Conservation (phyloP, 176 grass and related monocot species). For the Phragmites australis region DNA sequence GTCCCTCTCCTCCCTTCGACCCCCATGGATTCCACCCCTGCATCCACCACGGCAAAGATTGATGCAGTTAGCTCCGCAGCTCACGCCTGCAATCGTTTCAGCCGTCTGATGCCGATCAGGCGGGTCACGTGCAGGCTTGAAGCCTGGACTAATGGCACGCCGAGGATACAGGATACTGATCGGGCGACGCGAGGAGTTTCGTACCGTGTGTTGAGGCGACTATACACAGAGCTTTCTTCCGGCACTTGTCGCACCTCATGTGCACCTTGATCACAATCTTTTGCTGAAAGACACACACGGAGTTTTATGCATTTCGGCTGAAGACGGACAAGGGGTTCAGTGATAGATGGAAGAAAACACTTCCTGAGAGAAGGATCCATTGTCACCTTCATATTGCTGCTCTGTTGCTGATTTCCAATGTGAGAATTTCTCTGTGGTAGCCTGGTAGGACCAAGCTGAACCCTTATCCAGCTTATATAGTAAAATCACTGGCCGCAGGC, state of each 20-base stretch:
- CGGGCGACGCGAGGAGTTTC: not conserved
- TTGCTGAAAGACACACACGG: constrained; percentile 31
- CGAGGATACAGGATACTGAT: not conserved
- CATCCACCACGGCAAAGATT: not conserved
- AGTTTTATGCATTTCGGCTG: not conserved
- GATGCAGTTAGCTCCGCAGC: not conserved
- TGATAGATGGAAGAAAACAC: not conserved
- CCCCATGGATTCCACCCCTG: constrained; percentile 44
- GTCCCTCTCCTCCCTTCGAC: constrained; percentile 35
- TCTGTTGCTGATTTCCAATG: not conserved
- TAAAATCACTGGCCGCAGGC: not conserved
- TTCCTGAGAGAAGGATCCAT: not conserved
- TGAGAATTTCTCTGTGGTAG: not conserved
- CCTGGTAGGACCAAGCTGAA: not conserved
- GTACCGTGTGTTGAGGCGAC: constrained; percentile 44
- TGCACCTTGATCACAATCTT: constrained; percentile 73
- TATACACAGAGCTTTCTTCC: constrained; percentile 43
- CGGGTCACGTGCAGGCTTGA: not conserved
- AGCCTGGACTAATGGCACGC: not conserved
- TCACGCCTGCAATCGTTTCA: not conserved
- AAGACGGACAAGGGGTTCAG: not conserved
- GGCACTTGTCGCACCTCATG: constrained; percentile 62
- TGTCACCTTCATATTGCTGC: constrained; percentile 37
- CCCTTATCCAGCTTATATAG: constrained; percentile 6
- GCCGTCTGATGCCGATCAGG: not conserved